Evolutionary conservation across 129 eudicot genomes (phyloP).

Genomic region (Pittosporum tobira): DNA sequence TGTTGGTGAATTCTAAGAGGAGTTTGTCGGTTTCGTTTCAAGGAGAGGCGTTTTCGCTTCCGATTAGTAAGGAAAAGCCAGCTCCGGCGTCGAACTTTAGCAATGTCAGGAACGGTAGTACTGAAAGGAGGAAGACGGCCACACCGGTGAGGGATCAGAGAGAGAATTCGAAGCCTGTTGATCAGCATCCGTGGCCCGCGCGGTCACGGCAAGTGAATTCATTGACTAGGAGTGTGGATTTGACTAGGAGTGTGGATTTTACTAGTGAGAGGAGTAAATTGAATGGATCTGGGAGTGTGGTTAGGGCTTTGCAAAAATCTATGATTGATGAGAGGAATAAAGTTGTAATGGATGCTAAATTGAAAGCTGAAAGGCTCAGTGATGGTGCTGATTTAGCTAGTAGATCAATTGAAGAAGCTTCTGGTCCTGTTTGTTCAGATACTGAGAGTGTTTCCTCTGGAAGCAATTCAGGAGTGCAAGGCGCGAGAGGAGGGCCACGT

Average conservation of each 20-base stretch:
- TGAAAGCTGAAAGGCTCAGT: slow-evolving; percentile 13
- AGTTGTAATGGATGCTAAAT: slow-evolving; percentile 6
- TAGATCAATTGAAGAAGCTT: slow-evolving; percentile 10
- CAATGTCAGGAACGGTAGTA: slow-evolving; percentile 39
- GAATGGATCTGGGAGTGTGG: slow-evolving; percentile 49
- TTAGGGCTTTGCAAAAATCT: slow-evolving; percentile 41
- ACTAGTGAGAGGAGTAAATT: slow-evolving; percentile 35
- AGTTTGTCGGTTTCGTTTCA: slow-evolving; percentile 85
- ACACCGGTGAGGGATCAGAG: slow-evolving; percentile 33
- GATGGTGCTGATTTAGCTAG: slow-evolving; percentile 16
- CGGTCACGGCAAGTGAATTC: slow-evolving; percentile 43
- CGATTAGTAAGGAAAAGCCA: slow-evolving; percentile 33
- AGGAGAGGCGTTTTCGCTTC: slow-evolving; percentile 56
- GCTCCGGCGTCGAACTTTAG: slow-evolving; percentile 19
- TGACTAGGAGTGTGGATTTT: slow-evolving; percentile 57
- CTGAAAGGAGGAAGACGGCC: slow-evolving; percentile 52
- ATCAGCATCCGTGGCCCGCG: slow-evolving; percentile 72
- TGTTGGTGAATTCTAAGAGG: slow-evolving; percentile 47
- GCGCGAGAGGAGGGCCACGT: slow-evolving; percentile 35
- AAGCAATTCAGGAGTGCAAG: slow-evolving; percentile 25
- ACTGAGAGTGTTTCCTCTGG: slow-evolving; percentile 63
- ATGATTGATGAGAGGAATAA: slow-evolving; percentile 25
- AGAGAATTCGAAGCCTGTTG: slow-evolving; percentile 39
- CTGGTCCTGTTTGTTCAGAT: slow-evolving; percentile 37
- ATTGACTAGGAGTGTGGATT: slow-evolving; percentile 72